Conservation (phyloP, 2,329 filamentous ascomycete species). For the Ophiocordyceps polyrhachis-furcata region DNA sequence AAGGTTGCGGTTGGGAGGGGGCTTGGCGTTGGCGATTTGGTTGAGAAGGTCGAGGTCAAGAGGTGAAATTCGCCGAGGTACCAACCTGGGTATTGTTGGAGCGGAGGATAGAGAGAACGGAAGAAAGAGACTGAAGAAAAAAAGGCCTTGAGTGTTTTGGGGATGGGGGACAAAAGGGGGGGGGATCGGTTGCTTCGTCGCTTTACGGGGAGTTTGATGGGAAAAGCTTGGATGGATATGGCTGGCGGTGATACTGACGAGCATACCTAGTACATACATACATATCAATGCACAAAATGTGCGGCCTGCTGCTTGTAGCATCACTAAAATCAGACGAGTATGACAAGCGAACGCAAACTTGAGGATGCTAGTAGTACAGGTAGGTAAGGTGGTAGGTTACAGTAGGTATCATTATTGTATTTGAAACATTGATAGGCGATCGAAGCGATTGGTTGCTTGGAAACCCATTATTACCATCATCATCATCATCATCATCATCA, state of each 20-base stretch:
- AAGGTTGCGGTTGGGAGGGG: conserved; percentile 72
- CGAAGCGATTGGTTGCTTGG: too few species aligned
- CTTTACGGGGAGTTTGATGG: not conserved
- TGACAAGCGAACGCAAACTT: too few species aligned
- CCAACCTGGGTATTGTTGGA: too few species aligned
- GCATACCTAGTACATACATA: not conserved
- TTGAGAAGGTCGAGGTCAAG: conserved; percentile 47
- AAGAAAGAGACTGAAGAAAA: not conserved
- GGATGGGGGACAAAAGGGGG: not conserved
- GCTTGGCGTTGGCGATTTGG: conserved; percentile 60
- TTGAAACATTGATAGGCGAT: too few species aligned
- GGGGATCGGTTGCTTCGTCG: not conserved
- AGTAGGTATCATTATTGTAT: too few species aligned
- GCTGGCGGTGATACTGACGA: not conserved
- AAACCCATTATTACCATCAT: not conserved
- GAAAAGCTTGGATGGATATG: not conserved
- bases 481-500: not conserved
- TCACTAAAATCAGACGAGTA: too few species aligned
- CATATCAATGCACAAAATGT: not conserved
- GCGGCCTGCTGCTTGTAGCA: not conserved
- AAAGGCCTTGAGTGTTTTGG: not conserved
- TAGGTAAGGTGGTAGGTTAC: too few species aligned
- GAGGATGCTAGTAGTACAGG: too few species aligned
- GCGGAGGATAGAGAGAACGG: too few species aligned
- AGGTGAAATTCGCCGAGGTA: too few species aligned